Percentiles rank a stretch among this genome's conserved stretches.
These are phyloP conservation scores for Fusarium chuoi DNA, from an alignment of 2,329 filamentous ascomycete species.

Conservation along the genomic window DNA sequence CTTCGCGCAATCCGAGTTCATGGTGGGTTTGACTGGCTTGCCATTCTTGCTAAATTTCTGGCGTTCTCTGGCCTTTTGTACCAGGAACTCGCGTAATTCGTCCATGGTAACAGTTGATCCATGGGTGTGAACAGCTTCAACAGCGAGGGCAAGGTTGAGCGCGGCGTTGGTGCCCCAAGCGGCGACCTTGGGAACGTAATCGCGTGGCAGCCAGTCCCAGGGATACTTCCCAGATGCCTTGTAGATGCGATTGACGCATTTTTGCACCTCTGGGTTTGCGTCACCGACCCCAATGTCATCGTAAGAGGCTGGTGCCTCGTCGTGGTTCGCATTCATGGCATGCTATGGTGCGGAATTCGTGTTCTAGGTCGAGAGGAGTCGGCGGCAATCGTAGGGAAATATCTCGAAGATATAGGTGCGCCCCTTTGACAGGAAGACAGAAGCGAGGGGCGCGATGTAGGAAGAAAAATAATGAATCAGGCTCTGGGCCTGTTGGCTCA, in stretches of 20 bases:
- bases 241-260: neutral
- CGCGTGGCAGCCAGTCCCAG: neutral
- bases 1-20: neutral
- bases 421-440: neutral
- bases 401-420: neutral
- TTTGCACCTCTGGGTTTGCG: neutral
- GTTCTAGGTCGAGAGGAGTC: neutral
- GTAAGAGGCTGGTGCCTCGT: neutral
- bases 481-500: neutral
- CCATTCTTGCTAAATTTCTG: neutral
- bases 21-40: neutral
- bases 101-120: neutral
- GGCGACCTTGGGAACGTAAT: neutral
- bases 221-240: neutral
- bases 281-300: neutral
- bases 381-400: neutral
- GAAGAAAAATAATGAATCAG: neutral
- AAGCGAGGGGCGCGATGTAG: neutral
- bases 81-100: neutral
- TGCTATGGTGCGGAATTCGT: neutral
- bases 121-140: neutral
- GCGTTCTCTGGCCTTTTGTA: neutral
- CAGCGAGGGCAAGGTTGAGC: neutral
- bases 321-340: neutral
- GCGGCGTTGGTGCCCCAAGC: neutral